Base-by-base conservation (phyloP, 768 basidiomycete genomes). In the Pleurotus tuber-regium region DNA sequence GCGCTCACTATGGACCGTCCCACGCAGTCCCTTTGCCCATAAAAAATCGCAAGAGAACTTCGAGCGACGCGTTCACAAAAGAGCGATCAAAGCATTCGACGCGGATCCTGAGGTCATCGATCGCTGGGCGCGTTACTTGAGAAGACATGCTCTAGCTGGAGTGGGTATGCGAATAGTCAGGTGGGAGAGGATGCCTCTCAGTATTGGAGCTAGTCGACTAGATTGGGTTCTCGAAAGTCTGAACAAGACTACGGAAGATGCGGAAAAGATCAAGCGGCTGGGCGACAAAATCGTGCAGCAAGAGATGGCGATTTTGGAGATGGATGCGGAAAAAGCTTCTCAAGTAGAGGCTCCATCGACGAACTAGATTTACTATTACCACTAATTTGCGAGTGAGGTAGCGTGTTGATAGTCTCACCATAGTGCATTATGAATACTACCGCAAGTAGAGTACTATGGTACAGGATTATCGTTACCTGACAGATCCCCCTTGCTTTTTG, bases 1-100 rank as follows among this genome's bases (percentile, higher is more conserved):
- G 57, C 86, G 89, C 39, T 74, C 78, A 4, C 71, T 97, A 8
- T 92, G 90, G 85, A 97, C 96, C 0, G 94, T 97, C 14, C 76
- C 79, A 7, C 81, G 86, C 29, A 80, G 83, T 3, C 95, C 96
- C 8, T 98, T 98, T 63, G 85, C 82, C 4, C 87, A 95, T 67
- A 98, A 98, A 64, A 97, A 96, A 69, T 73, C 80, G 14, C 94
- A 98, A 68, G 94, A 98, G 73, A 98, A 98, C 69, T 98, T 96
- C 65, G 87, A 93, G 65, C 74, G 91, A 23, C 80, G 75, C 60
- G 84, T 86, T 48, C 89, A 95, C 63, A 90, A 89, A 62, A 80
- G 95, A 9, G 79, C 80, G 31, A 83, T 98, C 70, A 95, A 93
- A 68, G 89, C 93, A 0, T 98, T 82, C 78, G 96, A 98, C 67